phyloP scores from a whole-genome alignment of 371 early-diverging fungal species.

The Zopfochytrium polystomum region DNA sequence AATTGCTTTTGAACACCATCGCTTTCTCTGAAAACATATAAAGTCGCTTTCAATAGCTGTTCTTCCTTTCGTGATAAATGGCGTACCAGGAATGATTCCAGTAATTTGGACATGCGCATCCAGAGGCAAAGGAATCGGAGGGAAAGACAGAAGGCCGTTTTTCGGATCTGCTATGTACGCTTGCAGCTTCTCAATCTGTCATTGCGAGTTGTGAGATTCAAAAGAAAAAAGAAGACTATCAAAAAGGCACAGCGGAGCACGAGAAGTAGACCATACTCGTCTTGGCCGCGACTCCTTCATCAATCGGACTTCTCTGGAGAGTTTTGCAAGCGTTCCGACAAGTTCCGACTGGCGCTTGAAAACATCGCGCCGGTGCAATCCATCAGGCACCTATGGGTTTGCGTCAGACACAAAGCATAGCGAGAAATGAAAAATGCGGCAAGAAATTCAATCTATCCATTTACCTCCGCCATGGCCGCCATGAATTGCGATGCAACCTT shows the following conservation, averaged over 20 bases:
- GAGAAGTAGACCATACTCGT: conserved; percentile 71
- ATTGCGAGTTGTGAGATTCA: conserved; percentile 4
- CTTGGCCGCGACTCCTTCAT: conserved; percentile 78
- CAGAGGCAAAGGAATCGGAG: conserved; percentile 78
- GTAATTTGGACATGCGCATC: conserved; percentile 82
- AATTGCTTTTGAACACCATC: conserved; percentile 83
- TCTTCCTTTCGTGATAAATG: conserved; percentile 1
- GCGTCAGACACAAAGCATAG: too few relatives aligned
- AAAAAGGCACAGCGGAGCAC: background rate
- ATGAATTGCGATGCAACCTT: conserved; percentile 78
- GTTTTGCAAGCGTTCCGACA: conserved; percentile 64
- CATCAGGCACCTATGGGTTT: conserved; percentile 60
- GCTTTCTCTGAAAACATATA: conserved; percentile 67
- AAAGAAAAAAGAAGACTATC: background rate
- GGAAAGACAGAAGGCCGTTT: conserved; percentile 68
- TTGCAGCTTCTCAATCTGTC: conserved; percentile 75
- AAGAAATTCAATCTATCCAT: background rate
- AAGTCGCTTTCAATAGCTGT: too few relatives aligned
- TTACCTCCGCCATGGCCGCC: conserved; percentile 63
- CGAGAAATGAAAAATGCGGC: background rate
- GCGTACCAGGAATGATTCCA: conserved; percentile 74
- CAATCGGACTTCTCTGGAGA: conserved; percentile 67
- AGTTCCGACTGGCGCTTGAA: conserved; percentile 80
- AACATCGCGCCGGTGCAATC: conserved; percentile 64
- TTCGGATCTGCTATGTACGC: conserved; percentile 75